Base-by-base conservation (phyloP, 2,329 filamentous ascomycete genomes). In the Fusarium odoratissimum region DNA sequence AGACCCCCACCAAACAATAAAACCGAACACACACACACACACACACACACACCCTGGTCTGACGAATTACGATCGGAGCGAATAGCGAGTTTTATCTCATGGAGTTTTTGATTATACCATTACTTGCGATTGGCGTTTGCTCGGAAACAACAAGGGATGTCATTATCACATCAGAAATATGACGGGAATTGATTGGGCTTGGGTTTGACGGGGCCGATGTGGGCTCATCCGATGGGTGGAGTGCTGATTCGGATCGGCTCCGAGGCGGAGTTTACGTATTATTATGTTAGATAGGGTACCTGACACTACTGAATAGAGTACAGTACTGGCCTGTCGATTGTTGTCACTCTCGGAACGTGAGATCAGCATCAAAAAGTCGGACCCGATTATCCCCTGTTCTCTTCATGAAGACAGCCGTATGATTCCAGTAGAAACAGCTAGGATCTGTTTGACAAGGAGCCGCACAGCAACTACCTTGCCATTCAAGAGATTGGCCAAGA, bases 1-100 rank as follows among this genome's bases (percentile, higher is more conserved):
- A 78, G 65, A 54, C 73, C 48, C 23, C 49, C 45, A 52, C n/a
- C 69, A 77, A 78, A 55, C 63, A 74, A 57, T 77, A 64, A 66
- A 40, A 69, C 55, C 37, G 14, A 48, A 46, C 19, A 41, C 35
- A 17, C 58, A 37, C 8, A 40, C 21, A 46, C 7, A 54, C 17
- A 35, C 12, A n/a, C 19, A 35, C 12, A n/a, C 19, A 37, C 25
- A 30, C 42, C 46, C 40, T 35, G 40, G 64, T 60, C 38, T 57
- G 46, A 64, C 48, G 57, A 64, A 60, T 56, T 60, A 68, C 52
- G 59, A 60, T 55, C 57, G 56, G 52, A 60, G 57, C 61, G 56
- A 57, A 54, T 54, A 62, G 55, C 60, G 66, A 59, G 44, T 45
- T 44, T 38, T 35, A 12, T 31, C 40, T 48, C 56, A 48, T 62